phyloP scores from a whole-genome alignment of 192 early-diverging fungal species.

The Coemansia sp. region DNA sequence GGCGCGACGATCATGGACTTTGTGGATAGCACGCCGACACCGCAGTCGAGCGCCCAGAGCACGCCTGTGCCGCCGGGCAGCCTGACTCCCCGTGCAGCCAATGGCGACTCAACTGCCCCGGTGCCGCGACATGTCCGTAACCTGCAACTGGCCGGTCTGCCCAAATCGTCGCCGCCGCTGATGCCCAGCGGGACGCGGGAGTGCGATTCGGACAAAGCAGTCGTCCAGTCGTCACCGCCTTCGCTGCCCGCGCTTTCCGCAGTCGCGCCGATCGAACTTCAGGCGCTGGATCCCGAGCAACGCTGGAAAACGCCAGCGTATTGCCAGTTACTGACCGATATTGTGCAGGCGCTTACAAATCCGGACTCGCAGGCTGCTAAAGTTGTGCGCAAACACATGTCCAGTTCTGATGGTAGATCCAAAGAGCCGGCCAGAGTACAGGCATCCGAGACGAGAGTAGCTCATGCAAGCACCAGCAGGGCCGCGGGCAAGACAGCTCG shows the following conservation, averaged over 20 bases:
- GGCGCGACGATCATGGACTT: conserved; percentile 47
- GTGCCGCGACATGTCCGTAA: conserved; percentile 26
- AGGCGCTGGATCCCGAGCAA: conserved; percentile 5
- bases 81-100: not conserved
- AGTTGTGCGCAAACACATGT: conserved; percentile 14
- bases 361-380: conserved; percentile 42
- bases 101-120: not conserved
- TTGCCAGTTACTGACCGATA: conserved; percentile 45
- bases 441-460: not conserved
- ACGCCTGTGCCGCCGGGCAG: conserved; percentile 12
- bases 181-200: not conserved
- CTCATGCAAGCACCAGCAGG: not conserved
- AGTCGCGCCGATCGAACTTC: not conserved
- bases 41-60: conserved; percentile 37
- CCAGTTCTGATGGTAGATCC: not conserved
- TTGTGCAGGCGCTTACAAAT: conserved; percentile 42
- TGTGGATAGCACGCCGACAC: conserved; percentile 43
- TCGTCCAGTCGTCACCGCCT: not conserved
- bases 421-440: not conserved
- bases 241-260: not conserved
- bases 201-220: not conserved
- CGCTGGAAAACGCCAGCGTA: conserved; percentile 42
- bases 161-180: conserved; percentile 42
- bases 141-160: conserved; percentile 27
- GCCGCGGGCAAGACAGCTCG: not conserved